Conservation (phyloP, 1,284 basidiomycete genomes). For the Apiotrichum akiyoshidainum region DNA sequence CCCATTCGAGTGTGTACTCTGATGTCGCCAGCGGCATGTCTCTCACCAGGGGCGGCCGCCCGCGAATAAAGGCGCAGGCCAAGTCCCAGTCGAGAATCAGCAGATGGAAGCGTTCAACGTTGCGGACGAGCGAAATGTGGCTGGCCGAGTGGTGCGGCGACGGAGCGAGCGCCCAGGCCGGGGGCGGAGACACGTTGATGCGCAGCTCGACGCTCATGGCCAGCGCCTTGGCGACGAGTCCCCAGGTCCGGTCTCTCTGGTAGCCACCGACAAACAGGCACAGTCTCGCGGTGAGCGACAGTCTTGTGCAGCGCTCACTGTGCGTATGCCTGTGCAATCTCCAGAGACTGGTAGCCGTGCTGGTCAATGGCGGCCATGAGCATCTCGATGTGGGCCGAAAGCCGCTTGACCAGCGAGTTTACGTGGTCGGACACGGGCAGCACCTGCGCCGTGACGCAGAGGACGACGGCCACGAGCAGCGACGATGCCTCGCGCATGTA, state of each 20-base stretch:
- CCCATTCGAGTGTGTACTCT: not conserved
- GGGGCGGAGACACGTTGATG: conserved; percentile 13
- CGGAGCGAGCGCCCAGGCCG: conserved; percentile 9
- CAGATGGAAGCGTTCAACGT: conserved; percentile 18
- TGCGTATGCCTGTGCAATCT: conserved; percentile 19
- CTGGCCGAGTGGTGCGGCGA: conserved; percentile 4
- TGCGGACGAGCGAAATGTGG: conserved; percentile 2
- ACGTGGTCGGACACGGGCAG: conserved; percentile 23
- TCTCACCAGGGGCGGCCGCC: conserved; percentile 12
- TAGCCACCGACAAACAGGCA: conserved; percentile 4
- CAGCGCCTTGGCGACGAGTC: conserved; percentile 8
- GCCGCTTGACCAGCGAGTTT: conserved; percentile 12
- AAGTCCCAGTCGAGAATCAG: conserved; percentile 19
- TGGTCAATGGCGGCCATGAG: conserved; percentile 12
- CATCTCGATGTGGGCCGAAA: conserved; percentile 21
- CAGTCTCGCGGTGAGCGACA: conserved; percentile 7
- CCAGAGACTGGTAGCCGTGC: conserved; percentile 18
- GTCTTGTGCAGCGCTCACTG: too few relatives aligned
- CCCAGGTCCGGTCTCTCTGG: conserved; percentile 9
- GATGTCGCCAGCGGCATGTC: conserved; percentile 4
- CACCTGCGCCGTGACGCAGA: conserved; percentile 18
- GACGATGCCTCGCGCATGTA: conserved; percentile 18
- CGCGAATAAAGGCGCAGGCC: conserved; percentile 18
- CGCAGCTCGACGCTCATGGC: conserved; percentile 21
- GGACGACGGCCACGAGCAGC: conserved; percentile 12